Base-by-base conservation (phyloP, 257 asterid genomes). In the Nicotiana benthamiana region DNA sequence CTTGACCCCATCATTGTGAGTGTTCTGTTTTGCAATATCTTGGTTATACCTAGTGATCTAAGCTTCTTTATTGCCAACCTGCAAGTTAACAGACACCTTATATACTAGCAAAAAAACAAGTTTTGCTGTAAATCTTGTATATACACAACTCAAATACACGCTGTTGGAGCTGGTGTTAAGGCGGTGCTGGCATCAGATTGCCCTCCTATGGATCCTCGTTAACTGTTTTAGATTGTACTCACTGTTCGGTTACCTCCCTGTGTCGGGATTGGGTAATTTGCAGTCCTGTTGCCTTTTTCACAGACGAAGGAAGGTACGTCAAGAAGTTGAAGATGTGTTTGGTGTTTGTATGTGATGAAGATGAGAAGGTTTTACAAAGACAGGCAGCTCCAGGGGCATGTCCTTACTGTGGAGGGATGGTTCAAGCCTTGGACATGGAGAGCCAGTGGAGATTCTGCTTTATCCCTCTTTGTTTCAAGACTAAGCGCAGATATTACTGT, bases 371-470 rank as follows among this genome's bases (percentile, higher is more conserved):
- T 79, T 48, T 88, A 79, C 95, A 93, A 9, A 80, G 97, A 84
- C 95, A 90, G 82, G 82, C 85, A 70, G 97, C 98, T 26, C 89
- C 92, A 20, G 98, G 98, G 4, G 88, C 93, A 18, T 93, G 98
- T 51, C 98, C 97, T 0, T 93, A 92, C 82, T 93, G 98, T 75
- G 98, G 97, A 20, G 97, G 97, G 5, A 79, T 87, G 93, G 88
- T 94, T 82, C 97, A 94, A 86, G 97, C 97, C 82, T 56, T 90
- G 92, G 97, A 94, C 75, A 91, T 88, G 24, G 93, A 93, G 90
- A 94, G 93, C 75, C 84, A 90, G 36, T 94, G 96, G 97, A 86
- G 96, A 26, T 80, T 93, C 28, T 94, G 98, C 89, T 94, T 94
- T 81, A 80, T 93, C 79, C 98, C 97, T 6, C 84, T 92, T 57